phyloP scores from a whole-genome alignment of 257 asterid genomes.

The Solanum peruvianum region DNA sequence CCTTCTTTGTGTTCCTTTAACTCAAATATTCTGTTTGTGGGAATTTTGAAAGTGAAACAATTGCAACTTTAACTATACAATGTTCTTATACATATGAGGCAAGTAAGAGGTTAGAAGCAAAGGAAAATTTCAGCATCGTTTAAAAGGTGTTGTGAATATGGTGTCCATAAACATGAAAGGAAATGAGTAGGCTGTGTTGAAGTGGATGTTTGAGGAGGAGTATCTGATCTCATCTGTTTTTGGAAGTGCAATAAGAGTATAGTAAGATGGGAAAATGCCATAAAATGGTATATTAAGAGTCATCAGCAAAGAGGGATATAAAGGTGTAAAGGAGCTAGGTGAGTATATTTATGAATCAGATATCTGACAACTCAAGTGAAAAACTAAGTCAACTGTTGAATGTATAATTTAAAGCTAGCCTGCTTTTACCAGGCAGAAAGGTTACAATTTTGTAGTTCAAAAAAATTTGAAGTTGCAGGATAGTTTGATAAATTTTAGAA shows the following conservation, averaged over 20 bases:
- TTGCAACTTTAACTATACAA: neutral
- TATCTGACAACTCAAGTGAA: neutral
- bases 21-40: neutral
- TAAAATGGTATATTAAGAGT: neutral
- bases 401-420: neutral
- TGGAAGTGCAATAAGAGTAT: neutral
- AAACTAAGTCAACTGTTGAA: neutral
- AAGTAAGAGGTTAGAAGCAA: neutral
- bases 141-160: neutral
- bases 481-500: neutral
- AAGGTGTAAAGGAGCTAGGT: neutral
- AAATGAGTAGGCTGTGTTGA: neutral
- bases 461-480: neutral
- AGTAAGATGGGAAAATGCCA: neutral
- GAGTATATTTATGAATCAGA: neutral
- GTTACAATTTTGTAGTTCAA: neutral
- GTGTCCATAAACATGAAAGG: neutral
- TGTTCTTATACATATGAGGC: neutral
- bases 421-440: neutral
- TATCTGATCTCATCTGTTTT: neutral
- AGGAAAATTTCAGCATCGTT: neutral
- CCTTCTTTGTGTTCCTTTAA: neutral
- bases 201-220: neutral
- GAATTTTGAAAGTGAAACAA: neutral
- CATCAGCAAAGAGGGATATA: neutral